Percentiles rank a stretch among this genome's conserved stretches.
These are phyloP conservation scores for Citrus maxima DNA, from an alignment of 345 rosid species.

Conservation along the genomic window DNA sequence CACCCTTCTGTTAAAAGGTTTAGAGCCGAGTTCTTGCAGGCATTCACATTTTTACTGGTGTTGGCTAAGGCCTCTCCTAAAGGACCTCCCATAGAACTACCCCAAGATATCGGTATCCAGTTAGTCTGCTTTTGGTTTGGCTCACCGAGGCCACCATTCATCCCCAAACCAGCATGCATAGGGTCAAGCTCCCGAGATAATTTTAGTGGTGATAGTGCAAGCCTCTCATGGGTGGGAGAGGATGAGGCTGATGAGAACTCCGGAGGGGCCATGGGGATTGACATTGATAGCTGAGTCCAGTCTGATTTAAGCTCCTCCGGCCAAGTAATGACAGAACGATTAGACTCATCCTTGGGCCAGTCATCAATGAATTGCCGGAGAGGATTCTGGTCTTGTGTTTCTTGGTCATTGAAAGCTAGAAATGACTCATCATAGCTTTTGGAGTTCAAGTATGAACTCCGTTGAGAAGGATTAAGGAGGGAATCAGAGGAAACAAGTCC, in stretches of 20 bases:
- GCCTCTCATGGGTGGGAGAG: slow-evolving; percentile 38
- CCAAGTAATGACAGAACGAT: slow-evolving; percentile 37
- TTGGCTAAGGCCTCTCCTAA: slow-evolving; percentile 60
- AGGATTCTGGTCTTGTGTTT: slow-evolving; percentile 28
- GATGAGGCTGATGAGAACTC: slow-evolving; percentile 45
- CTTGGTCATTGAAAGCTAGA: slow-evolving; percentile 24
- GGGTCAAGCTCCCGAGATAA: slow-evolving; percentile 47
- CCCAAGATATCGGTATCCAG: slow-evolving; percentile 57
- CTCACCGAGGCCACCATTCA: slow-evolving; percentile 22
- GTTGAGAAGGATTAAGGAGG: slow-evolving; percentile 39
- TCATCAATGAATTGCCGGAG: slow-evolving; percentile 40
- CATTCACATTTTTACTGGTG: slow-evolving; percentile 19
- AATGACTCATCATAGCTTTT: slow-evolving; percentile 29
- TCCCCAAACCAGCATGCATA: slow-evolving; percentile 35
- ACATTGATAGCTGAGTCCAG: slow-evolving; percentile 70
- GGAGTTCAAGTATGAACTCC: slow-evolving; percentile 23
- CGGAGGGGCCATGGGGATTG: slow-evolving; percentile 47
- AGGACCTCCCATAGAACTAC: slow-evolving; percentile 58
- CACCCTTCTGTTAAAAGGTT: slow-evolving; percentile 31
- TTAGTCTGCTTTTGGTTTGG: slow-evolving; percentile 33
- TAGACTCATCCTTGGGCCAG: slow-evolving; percentile 38
- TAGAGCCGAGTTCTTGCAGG: slow-evolving; percentile 25
- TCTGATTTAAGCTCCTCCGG: slow-evolving; percentile 52
- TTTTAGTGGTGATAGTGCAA: slow-evolving; percentile 44
- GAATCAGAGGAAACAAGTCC: slow-evolving; percentile 53